A percentile compares a stretch with the other conserved stretches of the same genome.
phyloP scores from a whole-genome alignment of 805 yeast genomes.

The Yarrowia yakushimensis region DNA sequence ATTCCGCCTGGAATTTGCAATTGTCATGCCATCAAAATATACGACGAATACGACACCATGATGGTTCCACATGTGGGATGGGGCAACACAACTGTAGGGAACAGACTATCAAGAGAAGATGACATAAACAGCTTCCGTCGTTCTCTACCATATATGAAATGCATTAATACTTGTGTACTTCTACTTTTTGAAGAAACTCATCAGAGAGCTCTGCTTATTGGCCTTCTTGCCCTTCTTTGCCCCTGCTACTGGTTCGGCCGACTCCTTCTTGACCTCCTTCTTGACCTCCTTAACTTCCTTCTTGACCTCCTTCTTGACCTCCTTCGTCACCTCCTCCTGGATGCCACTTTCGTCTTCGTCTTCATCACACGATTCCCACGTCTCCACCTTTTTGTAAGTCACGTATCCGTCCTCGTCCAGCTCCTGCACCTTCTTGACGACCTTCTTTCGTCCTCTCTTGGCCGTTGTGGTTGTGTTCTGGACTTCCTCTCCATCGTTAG shows the following conservation, averaged over 20 bases:
- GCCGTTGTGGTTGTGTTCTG: not conserved
- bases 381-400: constrained; percentile 7
- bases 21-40: too few relatives aligned
- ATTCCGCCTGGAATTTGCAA: too few relatives aligned
- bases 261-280: not conserved
- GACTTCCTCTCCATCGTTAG: not conserved
- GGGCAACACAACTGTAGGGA: too few relatives aligned
- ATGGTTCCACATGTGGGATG: too few relatives aligned
- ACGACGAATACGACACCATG: too few relatives aligned
- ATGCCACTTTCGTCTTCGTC: constrained; percentile 14
- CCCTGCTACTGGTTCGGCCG: not conserved
- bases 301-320: not conserved
- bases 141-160: not conserved
- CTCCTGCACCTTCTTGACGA: not conserved
- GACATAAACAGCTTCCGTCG: too few relatives aligned
- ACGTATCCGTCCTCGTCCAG: constrained; percentile 21
- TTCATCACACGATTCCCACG: constrained; percentile 21
- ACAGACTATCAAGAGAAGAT: too few relatives aligned
- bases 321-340: not conserved
- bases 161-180: not conserved
- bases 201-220: constrained; percentile 7
- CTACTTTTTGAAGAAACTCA: constrained; percentile 22
- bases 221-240: constrained; percentile 11
- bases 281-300: not conserved
- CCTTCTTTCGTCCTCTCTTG: constrained; percentile 4